A percentile compares a stretch with the other conserved stretches of the same genome.
phyloP scores from a whole-genome alignment of 805 yeast genomes.

The Ogataea philodendri region DNA sequence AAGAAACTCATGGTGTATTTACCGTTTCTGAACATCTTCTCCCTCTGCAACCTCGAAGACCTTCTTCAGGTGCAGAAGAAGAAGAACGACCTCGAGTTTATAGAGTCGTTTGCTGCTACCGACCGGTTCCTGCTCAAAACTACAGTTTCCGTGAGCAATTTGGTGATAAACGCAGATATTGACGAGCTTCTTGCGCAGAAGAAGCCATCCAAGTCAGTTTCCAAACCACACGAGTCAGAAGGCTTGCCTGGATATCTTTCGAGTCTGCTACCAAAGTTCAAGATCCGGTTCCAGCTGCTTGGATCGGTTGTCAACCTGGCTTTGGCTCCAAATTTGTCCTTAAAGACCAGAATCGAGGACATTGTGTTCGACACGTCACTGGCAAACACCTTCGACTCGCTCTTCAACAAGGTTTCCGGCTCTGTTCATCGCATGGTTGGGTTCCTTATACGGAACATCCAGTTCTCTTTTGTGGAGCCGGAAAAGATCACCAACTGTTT shows the following conservation, averaged over 20 bases:
- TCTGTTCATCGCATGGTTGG: slow-evolving; percentile 20
- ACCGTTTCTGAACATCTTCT: slow-evolving; percentile 19
- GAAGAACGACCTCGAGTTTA: slow-evolving; percentile 12
- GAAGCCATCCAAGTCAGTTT: not conserved
- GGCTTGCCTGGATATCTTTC: slow-evolving; percentile 6
- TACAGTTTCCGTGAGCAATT: slow-evolving; percentile 22
- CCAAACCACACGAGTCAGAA: too few species aligned
- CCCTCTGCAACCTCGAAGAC: slow-evolving; percentile 8
- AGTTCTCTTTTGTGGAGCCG: slow-evolving; percentile 18
- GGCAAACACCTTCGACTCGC: slow-evolving; percentile 24
- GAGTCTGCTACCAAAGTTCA: slow-evolving; percentile 22
- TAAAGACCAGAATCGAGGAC: slow-evolving; percentile 23
- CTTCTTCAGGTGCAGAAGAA: slow-evolving; percentile 8
- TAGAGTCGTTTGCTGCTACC: slow-evolving; percentile 12
- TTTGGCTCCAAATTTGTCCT: slow-evolving; percentile 11
- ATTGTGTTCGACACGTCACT: slow-evolving; percentile 27
- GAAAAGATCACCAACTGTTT: slow-evolving; percentile 12
- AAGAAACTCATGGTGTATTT: slow-evolving; percentile 11
- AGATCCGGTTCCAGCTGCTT: slow-evolving; percentile 27
- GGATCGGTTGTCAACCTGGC: slow-evolving; percentile 19
- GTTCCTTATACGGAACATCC: slow-evolving; percentile 23
- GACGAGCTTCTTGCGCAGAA: slow-evolving; percentile 15
- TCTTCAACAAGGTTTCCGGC: slow-evolving; percentile 18
- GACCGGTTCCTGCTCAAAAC: slow-evolving; percentile 24
- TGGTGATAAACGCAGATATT: slow-evolving; percentile 16